Evolutionary conservation across 2,329 filamentous ascomycete genomes (phyloP), one percentile per base, ranked within the genome.

Genomic region (Epichloe gansuensis): DNA sequence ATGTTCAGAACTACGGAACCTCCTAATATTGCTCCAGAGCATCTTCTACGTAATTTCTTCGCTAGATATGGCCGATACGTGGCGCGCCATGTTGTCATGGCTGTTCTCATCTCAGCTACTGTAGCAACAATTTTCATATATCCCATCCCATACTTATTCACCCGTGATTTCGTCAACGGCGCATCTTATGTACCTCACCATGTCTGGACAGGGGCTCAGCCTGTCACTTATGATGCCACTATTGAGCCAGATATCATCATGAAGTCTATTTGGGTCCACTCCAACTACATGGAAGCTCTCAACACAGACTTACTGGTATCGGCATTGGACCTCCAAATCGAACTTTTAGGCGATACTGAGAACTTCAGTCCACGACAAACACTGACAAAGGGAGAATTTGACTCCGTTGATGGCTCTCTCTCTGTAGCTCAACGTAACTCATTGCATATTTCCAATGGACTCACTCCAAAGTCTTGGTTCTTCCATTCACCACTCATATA

Each of bases 401-500:
- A 59, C 23, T 57, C 70, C 35, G 59, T 65, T n/a, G 55, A 56
- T 15, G 56, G 52, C 2, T 66, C 72, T 53, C 63, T 80, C 45
- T 67, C 69, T 5, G 65, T 67, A 13, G 58, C 61, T 13, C 69
- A 77, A 55, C 74, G 80, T 34, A 76, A 84, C 60, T 64, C 72
- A 8, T 71, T 79, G 27, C 80, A 84, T 60, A 74, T 79, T 49
- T 70, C 74, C 57, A 82, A 83, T 59, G 80, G 78, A 13, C 64
- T 81, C 36, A 79, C 74, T 4, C 76, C 80, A 57, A 69, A 81
- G 58, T 80, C 80, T 4, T 89, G 85, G 85, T 86, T 87, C 58
- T 87, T 87, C 61, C 85, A 90, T 60, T 90, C 87, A n/a, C 86
- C 87, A 1, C 68, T 91, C 51, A 82, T 88, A 65, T 90, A 89